Conservation (phyloP, 345 rosid genomes). For the Syzygium oleosum region DNA sequence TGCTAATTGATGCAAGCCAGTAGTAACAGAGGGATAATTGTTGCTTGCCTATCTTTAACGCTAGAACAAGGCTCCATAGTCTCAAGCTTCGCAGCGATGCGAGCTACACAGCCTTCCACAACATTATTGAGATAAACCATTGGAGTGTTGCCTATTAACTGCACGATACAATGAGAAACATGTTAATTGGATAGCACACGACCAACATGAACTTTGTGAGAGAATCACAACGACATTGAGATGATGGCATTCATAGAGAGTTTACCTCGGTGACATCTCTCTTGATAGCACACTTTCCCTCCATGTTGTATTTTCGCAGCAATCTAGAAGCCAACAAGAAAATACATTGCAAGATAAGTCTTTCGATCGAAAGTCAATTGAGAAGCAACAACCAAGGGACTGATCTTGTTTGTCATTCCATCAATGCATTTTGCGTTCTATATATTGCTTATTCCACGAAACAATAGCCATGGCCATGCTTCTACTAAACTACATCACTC, state of each 20-base stretch:
- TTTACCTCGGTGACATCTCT: conserved; percentile 50
- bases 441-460: neutral
- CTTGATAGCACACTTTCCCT: conserved; percentile 31
- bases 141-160: conserved; percentile 87
- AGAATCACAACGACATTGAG: neutral
- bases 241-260: neutral
- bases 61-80: conserved; percentile 72
- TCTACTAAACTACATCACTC: neutral
- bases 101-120: conserved; percentile 66
- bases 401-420: neutral
- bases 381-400: neutral
- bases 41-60: conserved; percentile 69
- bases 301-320: conserved; percentile 7
- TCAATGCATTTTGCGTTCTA: neutral
- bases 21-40: neutral
- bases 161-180: neutral
- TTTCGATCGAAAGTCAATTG: neutral
- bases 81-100: conserved; percentile 82
- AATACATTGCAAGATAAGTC: neutral
- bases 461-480: neutral
- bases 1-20: neutral
- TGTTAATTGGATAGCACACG: neutral
- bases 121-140: conserved; percentile 70
- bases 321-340: neutral
- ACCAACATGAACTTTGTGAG: neutral